A percentile compares a stretch with the other conserved stretches of the same genome.
phyloP scores from a whole-genome alignment of 495 filamentous ascomycete genomes.

The Podospora bellae-mahoneyi region DNA sequence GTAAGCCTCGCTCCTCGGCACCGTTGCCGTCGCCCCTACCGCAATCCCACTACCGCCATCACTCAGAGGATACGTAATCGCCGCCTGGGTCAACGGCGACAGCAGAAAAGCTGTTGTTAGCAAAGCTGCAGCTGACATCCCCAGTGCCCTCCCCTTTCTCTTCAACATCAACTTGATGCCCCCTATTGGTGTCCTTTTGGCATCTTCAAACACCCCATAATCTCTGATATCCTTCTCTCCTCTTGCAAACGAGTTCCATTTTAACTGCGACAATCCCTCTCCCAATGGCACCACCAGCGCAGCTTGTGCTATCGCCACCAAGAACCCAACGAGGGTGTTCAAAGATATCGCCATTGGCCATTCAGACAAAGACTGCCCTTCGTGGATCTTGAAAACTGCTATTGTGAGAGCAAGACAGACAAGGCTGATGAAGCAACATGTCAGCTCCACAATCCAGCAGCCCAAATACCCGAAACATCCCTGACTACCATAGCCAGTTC shows the following conservation, averaged over 20 bases:
- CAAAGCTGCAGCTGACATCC: constrained; percentile 40
- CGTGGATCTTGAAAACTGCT: constrained; percentile 37
- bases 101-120: constrained; percentile 40
- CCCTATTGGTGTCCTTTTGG: constrained; percentile 40
- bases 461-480: constrained; percentile 6
- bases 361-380: constrained; percentile 39
- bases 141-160: constrained; percentile 38
- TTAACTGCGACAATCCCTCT: constrained; percentile 45
- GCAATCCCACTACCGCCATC: constrained; percentile 6
- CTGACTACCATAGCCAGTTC: background rate
- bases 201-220: constrained; percentile 43
- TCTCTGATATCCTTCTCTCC: constrained; percentile 41
- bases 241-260: constrained; percentile 48
- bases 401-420: constrained; percentile 32
- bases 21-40: constrained; percentile 15
- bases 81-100: constrained; percentile 47
- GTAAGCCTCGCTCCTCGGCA: constrained; percentile 26
- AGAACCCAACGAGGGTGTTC: constrained; percentile 46
- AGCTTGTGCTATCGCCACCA: constrained; percentile 43
- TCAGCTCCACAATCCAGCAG: constrained; percentile 27
- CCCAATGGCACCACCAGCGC: constrained; percentile 38
- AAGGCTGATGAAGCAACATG: constrained; percentile 25
- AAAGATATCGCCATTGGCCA: constrained; percentile 48
- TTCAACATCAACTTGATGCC: constrained; percentile 34
- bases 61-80: constrained; percentile 35